phyloP scores from a whole-genome alignment of 257 asterid genomes.

The Anisodus acutangulus region DNA sequence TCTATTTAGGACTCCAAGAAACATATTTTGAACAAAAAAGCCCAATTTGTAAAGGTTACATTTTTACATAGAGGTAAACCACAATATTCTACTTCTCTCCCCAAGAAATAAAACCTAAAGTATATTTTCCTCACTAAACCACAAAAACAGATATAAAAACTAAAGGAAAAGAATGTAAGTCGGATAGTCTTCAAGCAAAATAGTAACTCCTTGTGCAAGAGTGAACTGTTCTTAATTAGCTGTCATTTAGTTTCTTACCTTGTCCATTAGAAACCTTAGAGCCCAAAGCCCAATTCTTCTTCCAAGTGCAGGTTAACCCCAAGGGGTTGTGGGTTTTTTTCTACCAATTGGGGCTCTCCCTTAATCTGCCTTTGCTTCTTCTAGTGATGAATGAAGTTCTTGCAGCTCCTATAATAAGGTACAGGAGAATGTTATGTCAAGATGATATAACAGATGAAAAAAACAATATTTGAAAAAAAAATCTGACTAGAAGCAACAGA shows the following conservation, averaged over 20 bases:
- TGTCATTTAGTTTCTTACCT: slow-evolving; percentile 47
- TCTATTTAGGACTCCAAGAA: neutral
- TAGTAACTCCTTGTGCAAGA: slow-evolving; percentile 23
- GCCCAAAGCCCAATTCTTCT: slow-evolving; percentile 99
- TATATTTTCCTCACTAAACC: neutral
- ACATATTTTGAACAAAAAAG: slow-evolving; percentile 9
- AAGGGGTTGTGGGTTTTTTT: no score
- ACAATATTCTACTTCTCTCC: slow-evolving; percentile 5
- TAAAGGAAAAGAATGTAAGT: slow-evolving; percentile 18
- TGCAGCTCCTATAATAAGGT: slow-evolving; percentile 70
- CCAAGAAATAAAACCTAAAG: neutral
- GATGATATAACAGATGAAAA: slow-evolving; percentile 29
- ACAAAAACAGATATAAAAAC: slow-evolving; percentile 4
- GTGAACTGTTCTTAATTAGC: neutral
- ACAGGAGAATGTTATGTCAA: slow-evolving; percentile 24
- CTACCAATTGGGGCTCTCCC: no score
- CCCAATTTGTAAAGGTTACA: neutral
- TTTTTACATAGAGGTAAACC: neutral
- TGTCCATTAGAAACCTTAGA: slow-evolving; percentile 69
- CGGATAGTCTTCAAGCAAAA: slow-evolving; percentile 7
- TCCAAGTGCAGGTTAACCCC: no score
- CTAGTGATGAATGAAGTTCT: slow-evolving; percentile 93
- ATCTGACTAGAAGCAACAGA: slow-evolving; percentile 8
- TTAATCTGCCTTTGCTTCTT: slow-evolving; percentile 98
- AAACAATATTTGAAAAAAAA: neutral